These are phyloP conservation scores for Porodaedalea pini DNA, from an alignment of 1,284 basidiomycete species.

Conservation along the genomic window DNA sequence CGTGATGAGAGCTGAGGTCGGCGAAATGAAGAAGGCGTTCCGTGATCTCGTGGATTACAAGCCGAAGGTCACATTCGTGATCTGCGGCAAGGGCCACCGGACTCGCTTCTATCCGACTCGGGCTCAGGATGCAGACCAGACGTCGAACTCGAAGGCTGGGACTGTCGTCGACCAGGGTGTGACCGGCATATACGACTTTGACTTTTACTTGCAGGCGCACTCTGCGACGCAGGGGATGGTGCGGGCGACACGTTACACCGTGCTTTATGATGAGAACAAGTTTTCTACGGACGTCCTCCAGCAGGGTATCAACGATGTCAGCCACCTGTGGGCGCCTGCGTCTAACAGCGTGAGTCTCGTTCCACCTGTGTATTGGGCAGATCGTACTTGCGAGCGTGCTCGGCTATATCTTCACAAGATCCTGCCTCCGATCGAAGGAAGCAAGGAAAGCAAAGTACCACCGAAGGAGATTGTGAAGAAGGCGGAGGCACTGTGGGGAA, in stretches of 20 bases:
- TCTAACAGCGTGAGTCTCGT: slow-evolving; percentile 28
- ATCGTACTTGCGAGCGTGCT: slow-evolving; percentile 28
- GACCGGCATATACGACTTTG: slow-evolving; percentile 27
- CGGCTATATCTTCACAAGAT: slow-evolving; percentile 27
- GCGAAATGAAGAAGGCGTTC: slow-evolving; percentile 54
- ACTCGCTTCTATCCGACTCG: slow-evolving; percentile 56
- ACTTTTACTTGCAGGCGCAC: slow-evolving; percentile 30
- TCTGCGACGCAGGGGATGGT: slow-evolving; percentile 23
- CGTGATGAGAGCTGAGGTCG: slow-evolving; percentile 55
- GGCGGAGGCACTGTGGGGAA: slow-evolving; percentile 24
- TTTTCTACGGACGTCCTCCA: slow-evolving; percentile 32
- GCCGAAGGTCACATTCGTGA: slow-evolving; percentile 64
- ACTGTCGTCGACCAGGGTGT: slow-evolving; percentile 30
- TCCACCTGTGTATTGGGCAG: slow-evolving; percentile 27
- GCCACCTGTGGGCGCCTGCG: slow-evolving; percentile 27
- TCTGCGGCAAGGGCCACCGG: slow-evolving; percentile 79
- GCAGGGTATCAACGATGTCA: slow-evolving; percentile 24
- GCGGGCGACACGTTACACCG: slow-evolving; percentile 27
- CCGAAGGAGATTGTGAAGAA: slow-evolving; percentile 15
- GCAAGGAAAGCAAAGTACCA: neutral
- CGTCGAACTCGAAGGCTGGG: slow-evolving; percentile 28
- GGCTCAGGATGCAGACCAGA: slow-evolving; percentile 17
- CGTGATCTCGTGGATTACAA: slow-evolving; percentile 51
- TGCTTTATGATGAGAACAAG: slow-evolving; percentile 28
- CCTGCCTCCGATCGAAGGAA: slow-evolving; percentile 21